These are phyloP conservation scores for Stylonectria norvegica DNA, from an alignment of 2,329 filamentous ascomycete genomes.

Conservation along the genomic window DNA sequence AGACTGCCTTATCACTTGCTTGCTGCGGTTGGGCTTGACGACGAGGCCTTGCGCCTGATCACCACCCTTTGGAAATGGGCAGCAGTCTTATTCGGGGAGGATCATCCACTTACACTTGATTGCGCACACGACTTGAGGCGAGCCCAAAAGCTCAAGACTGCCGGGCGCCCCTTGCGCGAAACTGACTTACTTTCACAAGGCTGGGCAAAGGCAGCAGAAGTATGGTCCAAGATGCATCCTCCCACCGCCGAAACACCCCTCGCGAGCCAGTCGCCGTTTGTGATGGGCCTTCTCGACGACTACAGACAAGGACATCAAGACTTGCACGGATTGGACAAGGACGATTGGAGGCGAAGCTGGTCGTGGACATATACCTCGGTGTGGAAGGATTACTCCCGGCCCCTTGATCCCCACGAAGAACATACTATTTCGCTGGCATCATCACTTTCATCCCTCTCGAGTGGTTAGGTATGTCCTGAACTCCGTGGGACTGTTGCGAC, in stretches of 20 bases:
- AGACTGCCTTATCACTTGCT: not conserved
- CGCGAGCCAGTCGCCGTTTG: not conserved
- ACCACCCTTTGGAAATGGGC: not conserved
- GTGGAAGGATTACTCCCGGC: not conserved
- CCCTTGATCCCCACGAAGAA: no score
- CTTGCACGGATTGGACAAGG: not conserved
- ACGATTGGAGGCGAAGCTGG: not conserved
- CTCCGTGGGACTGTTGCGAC: no score
- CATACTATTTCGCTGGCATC: no score
- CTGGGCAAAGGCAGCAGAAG: not conserved
- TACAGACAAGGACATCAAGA: not conserved
- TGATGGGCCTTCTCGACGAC: not conserved
- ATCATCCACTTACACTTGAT: not conserved
- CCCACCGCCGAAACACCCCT: no score
- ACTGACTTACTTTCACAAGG: not conserved
- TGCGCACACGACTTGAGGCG: not conserved
- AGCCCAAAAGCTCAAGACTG: not conserved
- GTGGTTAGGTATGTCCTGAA: no score
- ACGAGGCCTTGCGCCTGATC: not conserved
- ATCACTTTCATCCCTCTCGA: no score
- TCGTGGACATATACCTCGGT: not conserved
- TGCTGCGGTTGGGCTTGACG: not conserved
- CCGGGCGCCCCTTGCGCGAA: not conserved
- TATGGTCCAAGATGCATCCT: not conserved
- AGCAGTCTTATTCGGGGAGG: not conserved